A percentile compares a stretch with the other conserved stretches of the same genome.
Evolutionary conservation across 306 rosid genomes (phyloP).

Genomic region (Malus asiatica): DNA sequence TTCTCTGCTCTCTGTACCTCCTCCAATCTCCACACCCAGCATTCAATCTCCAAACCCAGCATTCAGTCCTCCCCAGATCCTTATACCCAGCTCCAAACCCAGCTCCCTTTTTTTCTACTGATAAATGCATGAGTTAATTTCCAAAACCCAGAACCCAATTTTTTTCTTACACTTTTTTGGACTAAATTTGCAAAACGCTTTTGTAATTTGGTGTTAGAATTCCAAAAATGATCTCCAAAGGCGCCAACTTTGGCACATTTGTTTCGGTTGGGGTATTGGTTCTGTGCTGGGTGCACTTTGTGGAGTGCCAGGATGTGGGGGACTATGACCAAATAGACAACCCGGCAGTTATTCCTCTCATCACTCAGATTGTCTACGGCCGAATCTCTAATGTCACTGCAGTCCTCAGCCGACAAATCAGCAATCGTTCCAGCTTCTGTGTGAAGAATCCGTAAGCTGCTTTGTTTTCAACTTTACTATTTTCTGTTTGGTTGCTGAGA

Average conservation of each 20-base stretch:
- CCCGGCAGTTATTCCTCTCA: conserved; percentile 60
- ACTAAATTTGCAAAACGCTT: background rate
- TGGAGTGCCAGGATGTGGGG: conserved; percentile 42
- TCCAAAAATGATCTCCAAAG: conserved; percentile 15
- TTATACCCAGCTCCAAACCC: background rate
- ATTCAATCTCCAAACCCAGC: conserved; percentile 6
- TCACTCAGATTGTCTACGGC: conserved; percentile 50
- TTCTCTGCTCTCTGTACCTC: background rate
- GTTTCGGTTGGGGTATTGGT: conserved; percentile 22
- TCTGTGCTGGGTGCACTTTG: conserved; percentile 28
- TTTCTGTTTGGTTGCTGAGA: background rate
- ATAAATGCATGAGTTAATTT: background rate
- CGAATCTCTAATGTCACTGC: conserved; percentile 64
- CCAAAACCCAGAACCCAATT: background rate
- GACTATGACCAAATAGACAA: conserved; percentile 46
- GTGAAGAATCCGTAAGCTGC: conserved; percentile 65
- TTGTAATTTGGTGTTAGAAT: background rate
- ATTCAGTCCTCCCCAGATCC: background rate
- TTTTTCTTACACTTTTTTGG: background rate
- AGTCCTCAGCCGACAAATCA: conserved; percentile 40
- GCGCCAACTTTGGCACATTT: background rate
- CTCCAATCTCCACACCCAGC: background rate
- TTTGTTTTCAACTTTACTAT: background rate
- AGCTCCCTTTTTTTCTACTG: background rate
- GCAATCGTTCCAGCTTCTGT: conserved; percentile 56